Conservation (phyloP, 139 green algal genomes). For the Closterium sp. region DNA sequence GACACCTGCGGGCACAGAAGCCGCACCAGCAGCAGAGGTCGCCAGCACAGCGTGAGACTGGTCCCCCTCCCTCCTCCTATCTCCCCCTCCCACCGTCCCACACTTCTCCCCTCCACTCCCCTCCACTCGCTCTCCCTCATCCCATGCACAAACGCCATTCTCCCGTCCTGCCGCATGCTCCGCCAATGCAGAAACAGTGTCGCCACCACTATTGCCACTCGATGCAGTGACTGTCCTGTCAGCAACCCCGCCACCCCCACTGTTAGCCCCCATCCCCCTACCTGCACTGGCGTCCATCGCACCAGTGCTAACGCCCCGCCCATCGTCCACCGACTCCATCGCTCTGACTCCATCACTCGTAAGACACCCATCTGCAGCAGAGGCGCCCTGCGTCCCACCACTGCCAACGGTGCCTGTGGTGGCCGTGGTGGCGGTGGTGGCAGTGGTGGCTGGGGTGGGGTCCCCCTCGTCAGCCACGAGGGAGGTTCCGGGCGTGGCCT, state of each 20-base stretch:
- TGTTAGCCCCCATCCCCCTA: neutral
- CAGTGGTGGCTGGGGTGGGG: neutral
- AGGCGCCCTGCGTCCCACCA: no score
- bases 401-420: neutral
- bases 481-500: conserved; percentile 7
- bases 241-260: neutral
- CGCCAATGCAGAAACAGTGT: neutral
- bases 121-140: neutral
- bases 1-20: neutral
- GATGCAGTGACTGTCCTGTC: neutral
- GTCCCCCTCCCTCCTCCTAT: neutral
- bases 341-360: neutral
- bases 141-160: neutral
- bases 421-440: neutral
- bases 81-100: neutral
- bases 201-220: neutral
- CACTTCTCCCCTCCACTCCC: neutral
- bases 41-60: neutral
- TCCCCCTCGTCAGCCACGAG: neutral
- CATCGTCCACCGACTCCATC: neutral
- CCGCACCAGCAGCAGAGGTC: neutral
- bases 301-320: neutral
- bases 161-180: neutral
- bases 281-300: no score
- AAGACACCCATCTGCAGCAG: neutral